Percentiles rank a stretch among this genome's conserved stretches.
Conservation (phyloP, 2,329 filamentous ascomycete genomes). For the Ilyonectria destructans region DNA sequence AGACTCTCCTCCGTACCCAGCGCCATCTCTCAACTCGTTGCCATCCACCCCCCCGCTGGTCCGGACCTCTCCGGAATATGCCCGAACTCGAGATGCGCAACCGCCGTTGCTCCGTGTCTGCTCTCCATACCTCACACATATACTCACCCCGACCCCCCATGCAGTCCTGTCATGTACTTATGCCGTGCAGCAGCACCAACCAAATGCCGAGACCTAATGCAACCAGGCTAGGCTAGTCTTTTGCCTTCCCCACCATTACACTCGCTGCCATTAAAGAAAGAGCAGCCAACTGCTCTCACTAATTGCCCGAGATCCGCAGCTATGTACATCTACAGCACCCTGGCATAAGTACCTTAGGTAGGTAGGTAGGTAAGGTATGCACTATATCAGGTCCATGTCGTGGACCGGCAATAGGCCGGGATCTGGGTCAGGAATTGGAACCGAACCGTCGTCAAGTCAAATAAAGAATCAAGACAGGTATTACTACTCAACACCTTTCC, state of each 20-base stretch:
- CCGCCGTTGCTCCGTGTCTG: not conserved
- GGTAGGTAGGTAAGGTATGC: too few relatives aligned
- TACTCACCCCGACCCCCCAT: not conserved
- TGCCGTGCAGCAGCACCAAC: not conserved
- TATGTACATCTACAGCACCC: not conserved
- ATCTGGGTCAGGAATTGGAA: not conserved
- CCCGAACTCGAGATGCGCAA: not conserved
- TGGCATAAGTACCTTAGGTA: not conserved
- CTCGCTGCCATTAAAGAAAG: not conserved
- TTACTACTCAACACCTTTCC: not conserved
- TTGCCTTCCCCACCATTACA: not conserved
- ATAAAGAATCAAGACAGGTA: not conserved
- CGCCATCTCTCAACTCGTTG: not conserved
- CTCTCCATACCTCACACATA: not conserved
- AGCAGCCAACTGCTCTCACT: not conserved
- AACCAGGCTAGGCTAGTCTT: not conserved
- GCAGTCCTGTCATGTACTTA: not conserved
- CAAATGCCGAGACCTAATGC: not conserved
- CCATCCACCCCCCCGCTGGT: conserved; percentile 5
- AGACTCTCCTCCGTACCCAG: conserved; percentile 10
- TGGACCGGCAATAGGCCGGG: not conserved
- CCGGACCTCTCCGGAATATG: conserved; percentile 8
- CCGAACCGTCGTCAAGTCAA: not conserved
- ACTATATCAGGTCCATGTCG: not conserved
- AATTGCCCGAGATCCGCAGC: not conserved